A percentile compares a stretch with the other conserved stretches of the same genome.
These are phyloP conservation scores for Trichoderma orchidacearum DNA, from an alignment of 495 filamentous ascomycete species.

Conservation along the genomic window DNA sequence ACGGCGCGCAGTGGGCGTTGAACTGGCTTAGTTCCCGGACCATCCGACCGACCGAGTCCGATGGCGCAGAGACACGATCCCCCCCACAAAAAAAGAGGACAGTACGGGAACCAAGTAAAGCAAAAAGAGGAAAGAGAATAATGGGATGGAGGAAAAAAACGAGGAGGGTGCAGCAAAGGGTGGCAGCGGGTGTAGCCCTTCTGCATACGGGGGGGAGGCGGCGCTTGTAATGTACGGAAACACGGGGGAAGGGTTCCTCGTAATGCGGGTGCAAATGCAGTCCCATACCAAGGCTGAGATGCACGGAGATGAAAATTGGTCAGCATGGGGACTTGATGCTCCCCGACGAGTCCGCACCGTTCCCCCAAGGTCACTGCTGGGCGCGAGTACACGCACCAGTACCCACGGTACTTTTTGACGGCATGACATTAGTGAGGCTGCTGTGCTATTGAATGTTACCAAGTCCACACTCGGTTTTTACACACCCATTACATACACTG, in stretches of 20 bases:
- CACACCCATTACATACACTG: no score
- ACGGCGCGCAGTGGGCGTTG: background rate
- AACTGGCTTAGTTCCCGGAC: background rate
- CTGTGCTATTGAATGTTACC: no score
- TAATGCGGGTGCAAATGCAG: background rate
- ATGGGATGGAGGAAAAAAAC: background rate
- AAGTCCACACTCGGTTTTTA: no score
- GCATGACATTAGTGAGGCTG: background rate
- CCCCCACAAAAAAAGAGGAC: background rate
- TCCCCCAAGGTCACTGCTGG: background rate
- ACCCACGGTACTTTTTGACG: background rate
- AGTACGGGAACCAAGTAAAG: background rate
- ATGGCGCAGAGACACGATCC: background rate
- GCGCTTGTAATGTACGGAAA: background rate
- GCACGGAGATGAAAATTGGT: background rate
- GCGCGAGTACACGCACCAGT: background rate
- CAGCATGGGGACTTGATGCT: background rate
- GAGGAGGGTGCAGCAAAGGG: no score
- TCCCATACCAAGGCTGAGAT: background rate
- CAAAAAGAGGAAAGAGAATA: background rate
- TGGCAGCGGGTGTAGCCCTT: background rate
- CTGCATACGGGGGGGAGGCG: background rate
- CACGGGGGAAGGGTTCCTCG: no score
- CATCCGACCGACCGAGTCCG: constrained; percentile 1
- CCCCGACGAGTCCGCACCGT: background rate